Base-by-base conservation (phyloP, 202 grass and related monocot genomes). In the Brachypodium distachyon region DNA sequence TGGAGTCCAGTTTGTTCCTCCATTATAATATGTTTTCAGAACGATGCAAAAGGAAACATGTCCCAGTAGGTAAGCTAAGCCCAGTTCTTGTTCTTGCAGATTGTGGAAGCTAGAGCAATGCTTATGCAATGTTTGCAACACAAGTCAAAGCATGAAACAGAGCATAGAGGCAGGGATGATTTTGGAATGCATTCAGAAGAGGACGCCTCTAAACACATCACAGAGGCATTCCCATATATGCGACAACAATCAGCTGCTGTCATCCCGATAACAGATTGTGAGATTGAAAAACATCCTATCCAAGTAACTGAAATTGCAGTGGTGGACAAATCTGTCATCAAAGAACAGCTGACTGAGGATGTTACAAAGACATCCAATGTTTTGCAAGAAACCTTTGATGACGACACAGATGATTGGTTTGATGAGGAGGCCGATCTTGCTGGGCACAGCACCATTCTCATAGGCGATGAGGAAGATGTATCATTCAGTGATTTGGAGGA, bases 401-500 rank as follows among this genome's bases (percentile, higher is more conserved):
- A 84, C 5, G 91, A 92, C 11, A 78, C 57, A 47, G 94, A 98
- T 40, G 93, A 88, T 38, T 98, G 91, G 96, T 95, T 98, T 16
- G 88, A 94, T 1, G 87, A 98, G 47, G 95, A 90, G 74, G 74
- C 85, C 0, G 73, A 87, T 54, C 85, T 83, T 54, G 65, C 81
- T 34, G 85, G 83, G 48, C 82, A 81, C 39, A 86, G 66, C 5
- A 46, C 59, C 21, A 78, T 98, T 58, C 87, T 80, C 70, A 77
- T 92, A 43, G 89, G 80, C 4, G 81, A 87, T 1, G 95, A 92
- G 55, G 95, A 98, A 72, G 95, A 98, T 69, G 89, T 98, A 48
- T 95, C 91, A 37, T 98, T 98, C 74, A 98, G 95, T 76, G 95
- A 98, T 81, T 88, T 98, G 51, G 91, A 98, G 77, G 90, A 97